A percentile compares a stretch with the other conserved stretches of the same genome.
phyloP scores from a whole-genome alignment of 2,329 filamentous ascomycete genomes.

The Phyllosticta citribraziliensis region DNA sequence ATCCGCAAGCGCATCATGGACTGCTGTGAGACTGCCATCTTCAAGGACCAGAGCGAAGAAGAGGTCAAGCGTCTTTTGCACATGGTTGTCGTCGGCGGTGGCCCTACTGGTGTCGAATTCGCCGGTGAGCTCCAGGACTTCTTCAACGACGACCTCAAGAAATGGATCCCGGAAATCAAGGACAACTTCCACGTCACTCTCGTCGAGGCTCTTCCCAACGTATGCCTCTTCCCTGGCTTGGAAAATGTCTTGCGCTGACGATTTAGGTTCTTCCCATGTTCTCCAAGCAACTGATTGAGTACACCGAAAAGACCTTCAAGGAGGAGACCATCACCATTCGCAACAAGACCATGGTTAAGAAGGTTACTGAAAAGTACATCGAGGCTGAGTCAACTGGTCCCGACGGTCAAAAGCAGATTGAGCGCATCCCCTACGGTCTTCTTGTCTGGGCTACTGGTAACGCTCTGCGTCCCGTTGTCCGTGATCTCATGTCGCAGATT shows the following conservation, averaged over 20 bases:
- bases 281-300: slow-evolving; percentile 97
- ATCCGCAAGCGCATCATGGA: slow-evolving; percentile 99
- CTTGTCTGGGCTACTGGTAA: slow-evolving; percentile 99
- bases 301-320: slow-evolving; percentile 98
- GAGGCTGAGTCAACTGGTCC: slow-evolving; percentile 77
- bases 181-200: slow-evolving; percentile 95
- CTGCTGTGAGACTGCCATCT: slow-evolving; percentile 94
- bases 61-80: slow-evolving; percentile 91
- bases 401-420: slow-evolving; percentile 71
- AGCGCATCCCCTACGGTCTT: slow-evolving; percentile 85
- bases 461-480: slow-evolving; percentile 77
- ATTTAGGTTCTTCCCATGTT: slow-evolving; percentile 74
- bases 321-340: slow-evolving; percentile 97
- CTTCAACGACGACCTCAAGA: slow-evolving; percentile 96
- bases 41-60: slow-evolving; percentile 86
- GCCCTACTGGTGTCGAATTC: slow-evolving; percentile 95
- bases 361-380: slow-evolving; percentile 83
- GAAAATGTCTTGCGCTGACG: neutral
- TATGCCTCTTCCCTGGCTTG: slow-evolving; percentile 15
- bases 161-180: slow-evolving; percentile 92
- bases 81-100: slow-evolving; percentile 83
- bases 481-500: slow-evolving; percentile 84
- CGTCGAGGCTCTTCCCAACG: slow-evolving; percentile 92
- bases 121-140: slow-evolving; percentile 98
- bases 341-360: slow-evolving; percentile 99